Conservation (phyloP, 2,329 filamentous ascomycete species). For the Botrytis galanthina region DNA sequence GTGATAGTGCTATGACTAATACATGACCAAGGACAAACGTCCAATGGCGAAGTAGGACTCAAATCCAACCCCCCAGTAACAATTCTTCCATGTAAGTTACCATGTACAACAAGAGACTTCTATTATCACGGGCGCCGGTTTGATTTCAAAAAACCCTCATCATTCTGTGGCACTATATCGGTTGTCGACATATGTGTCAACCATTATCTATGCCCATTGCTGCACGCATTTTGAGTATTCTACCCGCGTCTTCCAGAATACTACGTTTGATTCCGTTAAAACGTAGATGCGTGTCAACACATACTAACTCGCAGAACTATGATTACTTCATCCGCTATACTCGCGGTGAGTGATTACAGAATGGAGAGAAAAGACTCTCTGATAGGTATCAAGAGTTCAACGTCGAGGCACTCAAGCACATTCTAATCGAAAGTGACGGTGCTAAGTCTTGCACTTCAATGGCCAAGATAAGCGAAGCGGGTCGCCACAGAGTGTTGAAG, state of each 20-base stretch:
- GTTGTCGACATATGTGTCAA: neutral
- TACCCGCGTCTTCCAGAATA: neutral
- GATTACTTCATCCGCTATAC: neutral
- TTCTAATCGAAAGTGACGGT: neutral
- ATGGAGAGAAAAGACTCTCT: neutral
- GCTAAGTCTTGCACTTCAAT: neutral
- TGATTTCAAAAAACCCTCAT: neutral
- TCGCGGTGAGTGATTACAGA: neutral
- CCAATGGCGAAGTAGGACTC: no score
- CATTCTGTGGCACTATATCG: neutral
- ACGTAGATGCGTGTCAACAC: neutral
- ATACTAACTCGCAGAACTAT: neutral
- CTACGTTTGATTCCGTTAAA: neutral
- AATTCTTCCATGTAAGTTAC: neutral
- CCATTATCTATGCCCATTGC: neutral
- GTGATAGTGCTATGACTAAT: rapidly evolving
- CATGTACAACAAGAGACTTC: neutral
- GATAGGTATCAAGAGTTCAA: neutral
- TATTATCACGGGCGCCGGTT: neutral
- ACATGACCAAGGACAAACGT: no score
- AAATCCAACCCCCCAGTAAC: neutral
- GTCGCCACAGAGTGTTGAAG: neutral
- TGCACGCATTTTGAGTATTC: neutral
- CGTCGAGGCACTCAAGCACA: neutral
- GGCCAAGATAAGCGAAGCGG: neutral